Evolutionary conservation across 768 basidiomycete genomes (phyloP), one percentile per base, ranked within the genome.

Genomic region (Roridomyces roridus): DNA sequence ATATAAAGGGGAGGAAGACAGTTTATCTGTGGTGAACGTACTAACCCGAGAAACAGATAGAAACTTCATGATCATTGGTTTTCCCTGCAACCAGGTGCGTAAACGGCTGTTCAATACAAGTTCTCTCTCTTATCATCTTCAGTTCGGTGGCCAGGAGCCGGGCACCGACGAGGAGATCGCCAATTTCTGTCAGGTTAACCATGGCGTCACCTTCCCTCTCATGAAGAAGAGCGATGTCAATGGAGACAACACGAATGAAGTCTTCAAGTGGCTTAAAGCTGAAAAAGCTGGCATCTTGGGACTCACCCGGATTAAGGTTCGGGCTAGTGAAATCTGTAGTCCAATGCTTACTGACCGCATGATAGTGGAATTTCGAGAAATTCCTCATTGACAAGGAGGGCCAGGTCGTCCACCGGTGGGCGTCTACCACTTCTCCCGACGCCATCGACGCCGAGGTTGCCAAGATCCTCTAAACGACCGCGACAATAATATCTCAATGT

Each of bases 211-310:
- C 7, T 96, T 96, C 80, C 92, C 92, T 11, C 74, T 98, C 46
- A 91, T 92, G 87, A 89, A 86, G 77, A 98, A 96, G 76, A 89
- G 89, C 18, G 92, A 97, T 47, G 96, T 97, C 36, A 98, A 97
- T 70, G 95, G 95, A 4, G 85, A 89, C 63, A 76, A 81, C 62
- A 85, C 91, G 55, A 94, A 94, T 73, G 83, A 90, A 63, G 89
- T 94, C 0, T 96, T 82, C 80, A 83, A 89, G 55, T 95, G 86
- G 84, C 80, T 96, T 62, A 96, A 97, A 78, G 74, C 77, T 24
- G 77, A 92, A 72, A 92, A 93, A 70, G 64, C 89, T 5, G 91
- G 90, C 3, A 61, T 93, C 21, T 66, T 92, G 45, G 89, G 91
- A 17, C 72, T 91, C 44, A 78, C 81, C 1, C 79, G 88, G 37